phyloP scores from a whole-genome alignment of 805 yeast genomes.

The Metschnikowia sp. region DNA sequence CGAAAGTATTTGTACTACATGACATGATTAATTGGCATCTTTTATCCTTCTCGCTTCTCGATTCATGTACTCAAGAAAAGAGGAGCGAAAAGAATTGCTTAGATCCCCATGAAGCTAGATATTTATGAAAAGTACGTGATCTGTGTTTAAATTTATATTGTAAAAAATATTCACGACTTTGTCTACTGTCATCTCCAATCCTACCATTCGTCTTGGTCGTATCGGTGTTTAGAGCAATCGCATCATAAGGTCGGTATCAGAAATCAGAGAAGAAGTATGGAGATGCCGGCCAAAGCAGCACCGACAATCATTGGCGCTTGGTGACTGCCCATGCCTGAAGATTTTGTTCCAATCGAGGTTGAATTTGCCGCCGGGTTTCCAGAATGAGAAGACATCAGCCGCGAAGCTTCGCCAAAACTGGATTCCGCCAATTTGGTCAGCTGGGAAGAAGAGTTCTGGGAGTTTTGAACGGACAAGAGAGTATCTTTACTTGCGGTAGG shows the following conservation, averaged over 20 bases:
- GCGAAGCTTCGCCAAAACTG: neutral
- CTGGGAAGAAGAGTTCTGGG: neutral
- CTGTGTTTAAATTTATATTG: too few relatives aligned
- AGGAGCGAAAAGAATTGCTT: too few relatives aligned
- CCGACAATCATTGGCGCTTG: constrained; percentile 11
- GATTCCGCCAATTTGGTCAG: neutral
- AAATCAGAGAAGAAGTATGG: constrained; percentile 11
- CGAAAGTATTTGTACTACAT: too few relatives aligned
- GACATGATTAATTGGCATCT: too few relatives aligned
- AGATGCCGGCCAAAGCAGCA: constrained; percentile 14
- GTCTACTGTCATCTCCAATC: too few relatives aligned
- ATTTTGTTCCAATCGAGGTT: neutral
- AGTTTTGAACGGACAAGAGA: neutral
- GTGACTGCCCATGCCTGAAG: constrained; percentile 7
- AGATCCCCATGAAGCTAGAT: too few relatives aligned
- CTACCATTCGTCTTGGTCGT: too few relatives aligned
- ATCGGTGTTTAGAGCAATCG: too few relatives aligned
- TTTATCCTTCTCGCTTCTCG: neutral
- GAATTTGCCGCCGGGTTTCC: neutral
- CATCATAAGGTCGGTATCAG: neutral
- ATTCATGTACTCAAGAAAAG: neutral
- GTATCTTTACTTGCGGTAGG: too few relatives aligned
- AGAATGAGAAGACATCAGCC: neutral
- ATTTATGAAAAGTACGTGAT: too few relatives aligned
- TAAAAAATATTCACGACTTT: too few relatives aligned